Conservation (phyloP, 1,139 yeast genomes). For the Nakaseomyces kungkrabaensis region DNA sequence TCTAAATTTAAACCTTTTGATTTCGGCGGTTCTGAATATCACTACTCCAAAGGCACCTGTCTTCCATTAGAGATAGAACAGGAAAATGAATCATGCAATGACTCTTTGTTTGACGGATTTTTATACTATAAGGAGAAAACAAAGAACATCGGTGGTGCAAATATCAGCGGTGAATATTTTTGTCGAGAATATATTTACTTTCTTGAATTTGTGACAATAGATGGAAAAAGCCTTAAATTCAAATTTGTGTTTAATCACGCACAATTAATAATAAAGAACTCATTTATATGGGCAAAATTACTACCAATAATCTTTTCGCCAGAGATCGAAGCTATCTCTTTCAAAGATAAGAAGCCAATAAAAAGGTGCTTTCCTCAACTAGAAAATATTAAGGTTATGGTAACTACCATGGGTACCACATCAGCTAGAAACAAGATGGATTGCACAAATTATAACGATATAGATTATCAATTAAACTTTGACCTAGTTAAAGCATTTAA, state of each 20-base stretch:
- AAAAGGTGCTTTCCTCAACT: conserved; percentile 7
- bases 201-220: background rate
- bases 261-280: conserved; percentile 3
- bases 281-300: conserved; percentile 3
- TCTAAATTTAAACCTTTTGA: background rate
- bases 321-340: conserved; percentile 4
- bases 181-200: background rate
- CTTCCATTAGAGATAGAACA: background rate
- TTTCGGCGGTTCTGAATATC: background rate
- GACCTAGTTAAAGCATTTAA: conserved; percentile 12
- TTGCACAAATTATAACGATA: conserved; percentile 9
- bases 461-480: conserved; percentile 18
- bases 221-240: background rate
- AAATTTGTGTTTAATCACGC: background rate
- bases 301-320: conserved; percentile 9
- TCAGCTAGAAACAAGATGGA: conserved; percentile 5
- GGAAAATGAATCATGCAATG: background rate
- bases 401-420: conserved; percentile 12
- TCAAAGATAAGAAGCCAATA: background rate
- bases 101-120: background rate
- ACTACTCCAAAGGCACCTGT: background rate
- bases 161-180: background rate
- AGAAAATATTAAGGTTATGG: conserved; percentile 10
- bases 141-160: background rate
- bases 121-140: background rate